Evolutionary conservation across 116 monocot species (phyloP), one percentile per base, ranked within the genome.

Genomic region (Papilionanthe hybrid): DNA sequence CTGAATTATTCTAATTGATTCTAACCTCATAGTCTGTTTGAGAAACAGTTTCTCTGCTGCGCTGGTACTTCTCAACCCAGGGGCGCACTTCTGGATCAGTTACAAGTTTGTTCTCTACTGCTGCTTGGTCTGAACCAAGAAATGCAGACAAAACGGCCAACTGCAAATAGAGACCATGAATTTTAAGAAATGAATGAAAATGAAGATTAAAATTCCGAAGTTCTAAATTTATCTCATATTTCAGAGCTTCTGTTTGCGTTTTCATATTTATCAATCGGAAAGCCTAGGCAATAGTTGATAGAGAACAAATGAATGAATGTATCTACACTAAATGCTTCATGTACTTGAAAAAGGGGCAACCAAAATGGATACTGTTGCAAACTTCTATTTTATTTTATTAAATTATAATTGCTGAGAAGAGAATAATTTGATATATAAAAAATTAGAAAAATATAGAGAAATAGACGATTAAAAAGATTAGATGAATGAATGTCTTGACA

Each of bases 81-180:
- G 92, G 92, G 43, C 84, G 89, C 60, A 94, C 93, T 42, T 94
- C 91, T 15, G 87, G 80, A 86, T 98, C 98, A 10, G 92, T 83
- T 77, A 91, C 90, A 76, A 98, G 79, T 44, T 84, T 71, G 25
- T 29, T 86, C 77, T 98, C 98, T 23, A 90, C 94, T 22, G 91
- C 94, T 66, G 80, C 72, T 84, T 98, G 97, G 55, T 98, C 91
- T 57, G 97, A 92, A 69, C 97, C 97, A 49, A 98, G 73, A 80
- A 98, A 98, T 49, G 93, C 98, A 58, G 98, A 98, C 98, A 98
- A 91, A 47, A 98, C 98, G 56, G 98, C 98, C 11, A 98, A 79
- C 98, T 98, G 89, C 80, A 84, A 75, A 60, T n/a, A 37, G 72
- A 23, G 7, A 25, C 1, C 63, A 63, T 63, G 9, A 53, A 53